phyloP scores from a whole-genome alignment of 768 basidiomycete genomes.

The Mrakia gelida region DNA sequence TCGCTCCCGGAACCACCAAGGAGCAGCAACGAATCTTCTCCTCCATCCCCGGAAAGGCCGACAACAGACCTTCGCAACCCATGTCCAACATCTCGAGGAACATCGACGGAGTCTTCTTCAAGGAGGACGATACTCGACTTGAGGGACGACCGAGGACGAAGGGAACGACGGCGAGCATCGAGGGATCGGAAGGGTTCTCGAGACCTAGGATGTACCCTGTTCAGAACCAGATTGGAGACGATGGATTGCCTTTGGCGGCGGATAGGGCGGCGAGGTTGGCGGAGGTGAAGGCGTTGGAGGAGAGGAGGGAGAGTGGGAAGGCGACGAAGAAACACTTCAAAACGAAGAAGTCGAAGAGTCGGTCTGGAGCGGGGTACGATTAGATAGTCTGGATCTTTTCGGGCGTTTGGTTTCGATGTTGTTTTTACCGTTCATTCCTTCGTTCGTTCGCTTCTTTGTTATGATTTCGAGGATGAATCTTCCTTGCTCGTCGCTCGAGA shows the following conservation, averaged over 20 bases:
- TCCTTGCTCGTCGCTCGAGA: no score
- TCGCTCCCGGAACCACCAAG: slow-evolving; percentile 31
- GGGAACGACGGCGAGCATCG: slow-evolving; percentile 49
- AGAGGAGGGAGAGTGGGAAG: slow-evolving; percentile 42
- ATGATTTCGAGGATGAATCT: no score
- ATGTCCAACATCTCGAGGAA: slow-evolving; percentile 51
- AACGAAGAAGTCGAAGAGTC: slow-evolving; percentile 76
- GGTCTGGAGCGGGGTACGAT: slow-evolving; percentile 92
- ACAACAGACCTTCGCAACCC: slow-evolving; percentile 48
- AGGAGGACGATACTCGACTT: slow-evolving; percentile 47
- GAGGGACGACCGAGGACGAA: slow-evolving; percentile 58
- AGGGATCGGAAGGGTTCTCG: slow-evolving; percentile 57
- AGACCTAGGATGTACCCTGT: slow-evolving; percentile 72
- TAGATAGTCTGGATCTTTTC: slow-evolving; percentile 35
- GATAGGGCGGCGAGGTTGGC: slow-evolving; percentile 47
- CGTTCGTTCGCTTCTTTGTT: no score
- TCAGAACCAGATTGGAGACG: slow-evolving; percentile 71
- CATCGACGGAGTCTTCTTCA: slow-evolving; percentile 81
- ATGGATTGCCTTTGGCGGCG: slow-evolving; percentile 60
- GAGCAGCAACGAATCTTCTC: slow-evolving; percentile 33
- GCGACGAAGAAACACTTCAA: slow-evolving; percentile 79
- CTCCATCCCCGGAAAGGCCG: slow-evolving; percentile 32
- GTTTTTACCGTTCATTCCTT: no score
- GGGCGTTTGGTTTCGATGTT: no score
- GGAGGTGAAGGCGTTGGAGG: slow-evolving; percentile 48